Evolutionary conservation across 2,329 filamentous ascomycete genomes (phyloP).

Genomic region (Onygenales sp.): DNA sequence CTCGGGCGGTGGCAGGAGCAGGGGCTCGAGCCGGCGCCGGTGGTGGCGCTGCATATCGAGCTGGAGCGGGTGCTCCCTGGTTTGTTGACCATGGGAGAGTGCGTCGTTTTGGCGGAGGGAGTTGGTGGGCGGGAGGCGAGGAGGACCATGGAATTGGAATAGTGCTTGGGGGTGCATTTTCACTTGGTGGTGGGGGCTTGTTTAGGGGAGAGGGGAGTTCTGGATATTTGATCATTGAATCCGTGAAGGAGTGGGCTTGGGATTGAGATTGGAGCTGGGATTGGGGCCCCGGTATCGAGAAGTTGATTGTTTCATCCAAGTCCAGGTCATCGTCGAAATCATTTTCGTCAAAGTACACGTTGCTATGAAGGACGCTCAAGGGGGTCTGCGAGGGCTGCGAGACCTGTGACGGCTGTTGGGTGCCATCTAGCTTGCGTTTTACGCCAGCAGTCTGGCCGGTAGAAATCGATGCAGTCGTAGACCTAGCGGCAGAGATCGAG

Average conservation of each 20-base stretch:
- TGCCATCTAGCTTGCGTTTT: constrained; percentile 31
- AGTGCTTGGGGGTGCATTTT: constrained; percentile 48
- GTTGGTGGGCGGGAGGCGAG: constrained; percentile 27
- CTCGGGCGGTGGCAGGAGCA: not conserved
- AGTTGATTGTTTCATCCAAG: constrained; percentile 43
- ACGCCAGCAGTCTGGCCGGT: constrained; percentile 20
- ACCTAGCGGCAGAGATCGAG: constrained; percentile 14
- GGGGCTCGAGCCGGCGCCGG: not conserved
- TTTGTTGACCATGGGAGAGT: constrained; percentile 50
- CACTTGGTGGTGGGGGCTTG: constrained; percentile 14
- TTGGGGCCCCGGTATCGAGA: constrained; percentile 6
- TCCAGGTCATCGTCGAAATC: constrained; percentile 82
- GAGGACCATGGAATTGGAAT: constrained; percentile 60
- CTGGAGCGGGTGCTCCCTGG: constrained; percentile 18
- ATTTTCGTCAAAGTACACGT: constrained; percentile 61
- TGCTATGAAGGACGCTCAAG: constrained; percentile 35
- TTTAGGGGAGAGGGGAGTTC: constrained; percentile 21
- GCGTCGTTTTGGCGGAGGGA: constrained; percentile 35
- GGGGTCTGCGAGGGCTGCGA: constrained; percentile 17
- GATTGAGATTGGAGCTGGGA: constrained; percentile 1
- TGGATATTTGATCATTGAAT: constrained; percentile 27
- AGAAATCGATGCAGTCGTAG: constrained; percentile 15
- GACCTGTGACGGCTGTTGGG: constrained; percentile 4
- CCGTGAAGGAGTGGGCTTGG: not conserved
- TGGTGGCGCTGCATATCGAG: not conserved